Base-by-base conservation (phyloP, 495 filamentous ascomycete species). In the Podospora pseudocomata region DNA sequence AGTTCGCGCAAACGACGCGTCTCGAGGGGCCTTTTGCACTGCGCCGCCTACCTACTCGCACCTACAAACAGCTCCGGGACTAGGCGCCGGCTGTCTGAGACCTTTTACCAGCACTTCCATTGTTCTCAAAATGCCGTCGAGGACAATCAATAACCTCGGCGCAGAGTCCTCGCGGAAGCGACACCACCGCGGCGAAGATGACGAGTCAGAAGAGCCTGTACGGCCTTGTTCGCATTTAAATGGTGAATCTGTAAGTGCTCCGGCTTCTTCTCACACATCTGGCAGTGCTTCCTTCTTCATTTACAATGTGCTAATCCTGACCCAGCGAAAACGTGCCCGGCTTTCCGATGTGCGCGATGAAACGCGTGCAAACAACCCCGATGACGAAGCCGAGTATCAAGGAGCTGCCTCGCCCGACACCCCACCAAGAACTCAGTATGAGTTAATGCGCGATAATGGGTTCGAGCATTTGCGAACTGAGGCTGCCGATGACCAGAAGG, bases 401-500 rank as follows among this genome's bases (percentile, higher is more conserved):
- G 59, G 61, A 3, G 65, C 75, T 39, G 15, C 54, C 5, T 61
- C 60, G 11, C 72, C 75, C 0, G 65, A 69, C 64, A 79, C 72
- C 27, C 82, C 72, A 39, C 80, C 73, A 65, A 82, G 76, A 69
- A 81, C 82, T 63, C 81, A 85, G 66, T 86, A 85, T 70, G 85
- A 86, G 65, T 68, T 78, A 18, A 68, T 82, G 69, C 79, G 85
- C 15, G 85, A 88, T 73, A 78, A 73, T 16, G 81, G 80, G 61
- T 86, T 84, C 64, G 77, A 78, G 53, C 86, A 88, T 72, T 75
- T 87, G 1, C 75, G 78, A 18, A 76, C 88, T 65, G 81, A 86
- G 54, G 86, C 87, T 18, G 69, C 84, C 55, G 85, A 88, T 62
- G 88, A 92, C 67, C 79, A 88, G n/a, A 81, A 82, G 23, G 89